Evolutionary conservation across 2,329 filamentous ascomycete species (phyloP), one percentile per base, ranked within the genome.

Genomic region (Phoma sp.): DNA sequence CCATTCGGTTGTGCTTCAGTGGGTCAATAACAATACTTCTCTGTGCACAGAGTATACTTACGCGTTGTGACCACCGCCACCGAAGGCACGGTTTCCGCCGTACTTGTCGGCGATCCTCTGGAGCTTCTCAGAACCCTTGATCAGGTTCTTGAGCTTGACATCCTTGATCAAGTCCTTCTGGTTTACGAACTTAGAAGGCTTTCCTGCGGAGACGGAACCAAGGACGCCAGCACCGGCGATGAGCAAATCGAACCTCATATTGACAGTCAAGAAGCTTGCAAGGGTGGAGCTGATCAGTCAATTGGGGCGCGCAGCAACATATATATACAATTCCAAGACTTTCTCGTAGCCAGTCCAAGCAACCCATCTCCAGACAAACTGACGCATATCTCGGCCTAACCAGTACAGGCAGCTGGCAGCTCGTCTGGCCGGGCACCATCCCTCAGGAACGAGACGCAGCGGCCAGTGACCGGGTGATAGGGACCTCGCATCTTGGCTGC

Each of bases 31-130:
- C 3, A 22, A 0, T 14, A 5, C 13, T 11, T 6, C 7, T 24
- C 10, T 11, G 10, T 33, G 1, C 7, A 22, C 2, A 18, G 5
- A 22, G 3, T 6, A 1, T 8, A 37, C 53, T 24, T 39, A 56
- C 53, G 46, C 52, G 53, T 72, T 74, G 60, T 74, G 70, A 32
- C 71, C 71, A 13, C 52, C 63, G 46, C 70, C 62, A 48, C 71
- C 71, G 40, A 74, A 74, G 25, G 70, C 71, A 22, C 71, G 70
- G 60, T 72, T 73, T 30, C 71, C 70, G 23, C 64, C 70, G 22
- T 69, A 67, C 40, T 61, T 67, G 51, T 69, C 64, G 8, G 70
- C 69, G 33, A 72, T 62, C 38, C 62, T 64, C 51, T 73, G 70
- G 18, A 72, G 64, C 45, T 72, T 64, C 51, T 71, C 65, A 36